Base-by-base conservation (phyloP, 129 eudicot species). In the Centrapalus pauciflorus region DNA sequence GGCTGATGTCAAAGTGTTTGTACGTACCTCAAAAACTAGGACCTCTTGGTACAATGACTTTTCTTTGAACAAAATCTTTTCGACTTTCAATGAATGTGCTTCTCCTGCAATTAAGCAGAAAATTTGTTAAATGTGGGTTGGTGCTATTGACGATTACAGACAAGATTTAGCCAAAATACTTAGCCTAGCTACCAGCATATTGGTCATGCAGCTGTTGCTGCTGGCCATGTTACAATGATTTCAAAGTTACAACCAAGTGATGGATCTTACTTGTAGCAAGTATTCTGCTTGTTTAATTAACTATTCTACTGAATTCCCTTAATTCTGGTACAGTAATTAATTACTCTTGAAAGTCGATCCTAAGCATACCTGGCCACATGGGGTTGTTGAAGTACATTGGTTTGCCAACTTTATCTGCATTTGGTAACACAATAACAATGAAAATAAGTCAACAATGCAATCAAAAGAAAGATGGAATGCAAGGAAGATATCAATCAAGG, bases 1-100 rank as follows among this genome's bases (percentile, higher is more conserved):
- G 19, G 23, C 9, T 27, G 32, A 12, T 51, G 71, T 35, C 34
- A 38, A 7, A 40, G 66, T 29, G 46, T 59, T 27, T n/a, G n/a
- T n/a, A n/a, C n/a, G 16, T 79, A 93, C 96, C 99, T 93, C 87
- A 66, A 93, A 93, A 66, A 93, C 99, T 71, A 93, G 72, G 73
- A 93, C 87, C 70, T 93, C 99, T 75, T 93, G 99, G 58, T 74
- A 93, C 72, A 79, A 58, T 74, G 99, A 93, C 72, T 76, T 86
- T 50, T 80, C 95, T 83, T 81, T 70, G 74, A 83, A 93, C 66
- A 93, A 78, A 49, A 93, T 55, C 32, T 80, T 74, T 75, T 88
- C 80, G 43, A 88, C 95, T 84, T 89, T 81, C 67, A 93, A 17
- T 13, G 99, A 93, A 78, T 93, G 99, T 29, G 90, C 96, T 79